phyloP scores from a whole-genome alignment of 106 monocot species.

The Acanthochlamys bracteata region DNA sequence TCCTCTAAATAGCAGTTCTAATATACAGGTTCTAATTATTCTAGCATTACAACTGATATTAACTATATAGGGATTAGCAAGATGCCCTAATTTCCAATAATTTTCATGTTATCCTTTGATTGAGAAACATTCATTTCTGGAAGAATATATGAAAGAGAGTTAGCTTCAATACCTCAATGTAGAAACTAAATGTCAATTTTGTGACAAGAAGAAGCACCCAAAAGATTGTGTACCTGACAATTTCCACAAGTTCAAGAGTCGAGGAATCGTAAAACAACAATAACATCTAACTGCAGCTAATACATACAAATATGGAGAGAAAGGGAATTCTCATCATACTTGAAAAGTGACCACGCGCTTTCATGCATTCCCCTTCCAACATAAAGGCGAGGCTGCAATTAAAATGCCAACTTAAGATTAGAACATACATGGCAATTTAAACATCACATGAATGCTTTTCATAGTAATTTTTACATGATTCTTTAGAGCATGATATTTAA shows the following conservation, averaged over 20 bases:
- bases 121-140: too few species aligned
- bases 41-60: too few species aligned
- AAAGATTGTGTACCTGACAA: slow-evolving; percentile 90
- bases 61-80: too few species aligned
- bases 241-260: not conserved
- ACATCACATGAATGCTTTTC: not conserved
- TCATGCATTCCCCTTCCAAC: slow-evolving; percentile 99
- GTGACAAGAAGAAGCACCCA: slow-evolving; percentile 80
- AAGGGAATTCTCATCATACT: too few species aligned
- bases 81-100: too few species aligned
- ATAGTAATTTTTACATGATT: too few species aligned
- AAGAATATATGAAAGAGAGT: not conserved
- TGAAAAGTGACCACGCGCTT: slow-evolving; percentile 61
- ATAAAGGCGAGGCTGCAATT: slow-evolving; percentile 81
- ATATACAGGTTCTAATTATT: too few species aligned
- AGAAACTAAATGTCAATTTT: slow-evolving; percentile 88
- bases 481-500: not conserved
- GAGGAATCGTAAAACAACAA: too few species aligned
- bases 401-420: not conserved
- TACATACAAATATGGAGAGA: too few species aligned
- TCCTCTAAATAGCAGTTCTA: too few species aligned
- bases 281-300: too few species aligned
- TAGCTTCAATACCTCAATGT: slow-evolving; percentile 58
- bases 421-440: not conserved
- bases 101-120: too few species aligned